Percentiles rank a stretch among this genome's conserved stretches.
Conservation (phyloP, 345 rosid genomes). For the Gossypium raimondii region DNA sequence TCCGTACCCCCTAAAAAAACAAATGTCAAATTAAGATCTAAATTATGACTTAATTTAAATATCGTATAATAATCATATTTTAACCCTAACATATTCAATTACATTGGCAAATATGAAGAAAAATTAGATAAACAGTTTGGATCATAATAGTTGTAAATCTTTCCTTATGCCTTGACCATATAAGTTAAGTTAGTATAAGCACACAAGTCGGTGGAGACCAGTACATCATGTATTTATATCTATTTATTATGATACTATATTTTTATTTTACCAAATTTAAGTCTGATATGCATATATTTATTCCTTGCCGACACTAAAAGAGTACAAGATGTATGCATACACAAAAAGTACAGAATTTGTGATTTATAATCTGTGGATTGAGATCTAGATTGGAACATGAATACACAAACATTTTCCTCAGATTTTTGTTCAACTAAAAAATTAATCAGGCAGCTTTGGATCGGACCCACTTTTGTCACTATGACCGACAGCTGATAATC, state of each 20-base stretch:
- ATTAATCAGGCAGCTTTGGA: neutral
- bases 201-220: neutral
- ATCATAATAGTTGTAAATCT: neutral
- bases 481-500: conserved; percentile 1
- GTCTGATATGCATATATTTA: neutral
- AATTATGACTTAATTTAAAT: neutral
- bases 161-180: neutral
- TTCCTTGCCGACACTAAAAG: conserved; percentile 7
- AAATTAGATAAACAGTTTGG: neutral
- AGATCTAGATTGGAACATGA: neutral
- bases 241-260: neutral
- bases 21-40: neutral
- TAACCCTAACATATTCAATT: neutral
- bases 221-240: neutral
- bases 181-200: neutral
- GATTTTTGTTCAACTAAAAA: neutral
- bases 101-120: neutral
- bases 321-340: neutral
- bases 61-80: no score
- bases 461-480: neutral
- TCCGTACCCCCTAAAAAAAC: no score
- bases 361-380: neutral
- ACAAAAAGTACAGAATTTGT: neutral
- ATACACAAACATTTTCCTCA: neutral
- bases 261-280: neutral